Conservation (phyloP, 2,329 filamentous ascomycete genomes). For the Monilinia vaccinii-corymbosi region DNA sequence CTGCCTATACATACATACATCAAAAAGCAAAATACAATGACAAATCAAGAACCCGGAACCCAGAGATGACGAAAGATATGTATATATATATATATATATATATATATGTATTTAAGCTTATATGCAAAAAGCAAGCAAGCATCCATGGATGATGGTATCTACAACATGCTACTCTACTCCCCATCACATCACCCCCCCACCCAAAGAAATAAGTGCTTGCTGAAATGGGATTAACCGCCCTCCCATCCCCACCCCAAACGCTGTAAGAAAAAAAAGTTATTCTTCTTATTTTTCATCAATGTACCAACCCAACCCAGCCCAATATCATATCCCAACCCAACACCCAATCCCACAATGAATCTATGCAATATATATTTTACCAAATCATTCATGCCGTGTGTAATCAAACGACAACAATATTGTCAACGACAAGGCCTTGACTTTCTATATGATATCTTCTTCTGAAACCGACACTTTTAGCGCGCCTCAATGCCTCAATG, state of each 20-base stretch:
- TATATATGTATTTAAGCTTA: no score
- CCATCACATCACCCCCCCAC: not conserved
- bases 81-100: no score
- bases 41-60: no score
- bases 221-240: not conserved
- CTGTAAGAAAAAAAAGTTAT: not conserved
- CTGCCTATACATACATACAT: no score
- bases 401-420: slow-evolving; percentile 53
- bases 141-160: no score
- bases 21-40: no score
- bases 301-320: not conserved
- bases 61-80: no score
- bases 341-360: not conserved
- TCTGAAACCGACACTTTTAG: slow-evolving; percentile 64
- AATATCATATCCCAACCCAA: not conserved
- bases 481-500: slow-evolving; percentile 52
- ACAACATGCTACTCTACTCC: not conserved
- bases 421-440: slow-evolving; percentile 68
- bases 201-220: not conserved
- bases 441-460: slow-evolving; percentile 74
- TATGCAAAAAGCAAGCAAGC: no score
- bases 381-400: not conserved
- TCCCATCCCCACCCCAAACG: no score
- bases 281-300: not conserved
- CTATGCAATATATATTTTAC: not conserved